Evolutionary conservation across 345 rosid genomes (phyloP), one percentile per base, ranked within the genome.

Genomic region (Lumnitzera littorea): DNA sequence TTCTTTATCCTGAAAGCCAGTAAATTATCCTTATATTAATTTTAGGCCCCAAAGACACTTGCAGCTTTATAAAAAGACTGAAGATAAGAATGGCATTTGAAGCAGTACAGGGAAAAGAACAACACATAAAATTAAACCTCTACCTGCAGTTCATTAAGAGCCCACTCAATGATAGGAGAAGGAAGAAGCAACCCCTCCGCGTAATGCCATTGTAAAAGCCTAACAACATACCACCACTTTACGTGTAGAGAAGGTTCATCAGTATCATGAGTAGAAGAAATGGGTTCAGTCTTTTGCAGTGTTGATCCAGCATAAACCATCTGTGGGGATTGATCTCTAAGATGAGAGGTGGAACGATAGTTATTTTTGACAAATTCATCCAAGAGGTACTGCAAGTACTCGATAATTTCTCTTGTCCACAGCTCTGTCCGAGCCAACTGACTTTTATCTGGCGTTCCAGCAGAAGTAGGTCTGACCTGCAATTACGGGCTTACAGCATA

Each of bases 401-500:
- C 98, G 75, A 85, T 76, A 67, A 95, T 86, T 77, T 95, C 98
- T 79, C 85, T 95, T 63, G 98, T 91, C 99, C 98, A 95, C 48
- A 82, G 80, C 72, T 95, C 99, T 55, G 96, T 67, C 46, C 98
- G 92, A 64, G 79, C 68, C 64, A 68, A 57, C 60, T 81, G 96
- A 62, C 72, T 69, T 73, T 82, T 85, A 61, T 88, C 91, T 51
- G 82, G 67, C 53, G 81, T 62, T 60, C 95, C 95, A 49, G 83
- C 59, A 66, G 91, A 71, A 78, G 83, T 76, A 70, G 88, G 88
- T 17, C 88, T 85, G 50, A 81, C 83, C 99, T 95, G 90, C 76
- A 85, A 72, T 56, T 61, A 47, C 53, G 48, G 73, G 65, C 49
- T 61, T 68, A 60, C 72, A 73, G 52, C 60, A n/a, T 52, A 62